Conservation (phyloP, 2,329 filamentous ascomycete species). For the Penicillium paneum region DNA sequence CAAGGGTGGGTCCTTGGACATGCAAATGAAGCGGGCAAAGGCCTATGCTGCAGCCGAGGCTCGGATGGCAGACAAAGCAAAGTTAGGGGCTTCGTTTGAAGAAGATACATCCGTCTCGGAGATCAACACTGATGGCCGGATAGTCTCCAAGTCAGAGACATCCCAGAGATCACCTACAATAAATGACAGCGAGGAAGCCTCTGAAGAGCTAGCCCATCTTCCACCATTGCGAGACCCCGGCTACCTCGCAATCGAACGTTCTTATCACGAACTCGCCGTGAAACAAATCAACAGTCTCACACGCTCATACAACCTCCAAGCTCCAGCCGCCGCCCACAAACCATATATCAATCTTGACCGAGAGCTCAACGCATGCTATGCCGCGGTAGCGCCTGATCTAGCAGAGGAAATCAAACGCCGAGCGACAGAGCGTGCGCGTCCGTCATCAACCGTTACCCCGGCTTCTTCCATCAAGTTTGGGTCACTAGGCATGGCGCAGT, state of each 20-base stretch:
- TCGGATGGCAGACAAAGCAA: slow-evolving; percentile 27
- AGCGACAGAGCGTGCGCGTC: slow-evolving; percentile 51
- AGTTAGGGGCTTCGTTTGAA: slow-evolving; percentile 25
- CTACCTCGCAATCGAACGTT: slow-evolving; percentile 69
- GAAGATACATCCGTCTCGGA: slow-evolving; percentile 12
- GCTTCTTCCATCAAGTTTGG: slow-evolving; percentile 58
- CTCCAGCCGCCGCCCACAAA: slow-evolving; percentile 86
- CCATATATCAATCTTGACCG: slow-evolving; percentile 82
- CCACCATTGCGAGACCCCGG: slow-evolving; percentile 71
- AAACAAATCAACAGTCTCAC: slow-evolving; percentile 74
- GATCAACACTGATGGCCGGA: slow-evolving; percentile 27
- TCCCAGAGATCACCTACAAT: background rate
- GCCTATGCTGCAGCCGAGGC: slow-evolving; percentile 73
- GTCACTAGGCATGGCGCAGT: slow-evolving; percentile 49
- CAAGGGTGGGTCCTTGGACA: slow-evolving; percentile 68
- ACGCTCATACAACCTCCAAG: slow-evolving; percentile 91
- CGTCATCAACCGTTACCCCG: slow-evolving; percentile 20
- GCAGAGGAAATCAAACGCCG: slow-evolving; percentile 69
- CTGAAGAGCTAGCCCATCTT: slow-evolving; percentile 39
- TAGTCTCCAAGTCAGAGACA: slow-evolving; percentile 11
- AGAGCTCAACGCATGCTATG: slow-evolving; percentile 76
- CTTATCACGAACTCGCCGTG: slow-evolving; percentile 74
- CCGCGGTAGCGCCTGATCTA: slow-evolving; percentile 76
- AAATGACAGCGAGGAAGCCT: slow-evolving; percentile 4
- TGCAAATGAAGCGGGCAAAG: slow-evolving; percentile 68